A percentile compares a stretch with the other conserved stretches of the same genome.
These are phyloP conservation scores for Enteropsectra breve DNA, from an alignment of 371 early-diverging fungal genomes.

Conservation along the genomic window DNA sequence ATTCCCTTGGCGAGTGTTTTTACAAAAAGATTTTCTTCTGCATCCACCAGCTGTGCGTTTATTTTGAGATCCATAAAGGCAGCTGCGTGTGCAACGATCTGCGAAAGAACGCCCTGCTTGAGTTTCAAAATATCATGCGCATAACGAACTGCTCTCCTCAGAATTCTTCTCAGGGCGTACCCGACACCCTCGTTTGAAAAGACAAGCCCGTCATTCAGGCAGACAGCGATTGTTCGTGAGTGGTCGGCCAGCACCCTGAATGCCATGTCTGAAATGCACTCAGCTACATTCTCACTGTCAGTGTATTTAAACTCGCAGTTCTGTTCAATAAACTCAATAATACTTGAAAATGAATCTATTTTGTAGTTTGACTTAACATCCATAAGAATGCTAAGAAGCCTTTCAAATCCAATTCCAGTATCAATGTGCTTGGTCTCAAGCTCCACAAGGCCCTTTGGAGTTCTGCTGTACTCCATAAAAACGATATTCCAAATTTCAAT, in stretches of 20 bases:
- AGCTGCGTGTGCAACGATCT: constrained; percentile 49
- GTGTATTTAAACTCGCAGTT: constrained; percentile 71
- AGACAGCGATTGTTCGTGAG: constrained; percentile 86
- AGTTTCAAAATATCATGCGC: constrained; percentile 76
- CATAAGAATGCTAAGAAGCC: constrained; percentile 87
- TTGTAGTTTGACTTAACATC: constrained; percentile 91
- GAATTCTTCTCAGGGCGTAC: constrained; percentile 91
- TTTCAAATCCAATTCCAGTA: constrained; percentile 96
- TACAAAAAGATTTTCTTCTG: constrained; percentile 86
- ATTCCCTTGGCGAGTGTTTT: constrained; percentile 94
- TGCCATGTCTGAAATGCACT: constrained; percentile 78
- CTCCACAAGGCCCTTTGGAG: constrained; percentile 75
- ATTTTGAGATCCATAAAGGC: constrained; percentile 64
- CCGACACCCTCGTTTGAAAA: constrained; percentile 96
- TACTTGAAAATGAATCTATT: constrained; percentile 63
- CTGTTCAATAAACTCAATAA: constrained; percentile 68
- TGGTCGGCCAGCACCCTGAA: constrained; percentile 98
- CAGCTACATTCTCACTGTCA: constrained; percentile 65
- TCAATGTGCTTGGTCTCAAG: constrained; percentile 93
- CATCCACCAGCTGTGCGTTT: constrained; percentile 75
- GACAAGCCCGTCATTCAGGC: constrained; percentile 84
- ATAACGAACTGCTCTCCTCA: constrained; percentile 87
- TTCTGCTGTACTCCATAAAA: constrained; percentile 97
- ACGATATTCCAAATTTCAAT: constrained; percentile 99
- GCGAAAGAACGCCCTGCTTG: constrained; percentile 40